phyloP scores from a whole-genome alignment of 192 early-diverging fungal genomes.

The Coemansia sp. region DNA sequence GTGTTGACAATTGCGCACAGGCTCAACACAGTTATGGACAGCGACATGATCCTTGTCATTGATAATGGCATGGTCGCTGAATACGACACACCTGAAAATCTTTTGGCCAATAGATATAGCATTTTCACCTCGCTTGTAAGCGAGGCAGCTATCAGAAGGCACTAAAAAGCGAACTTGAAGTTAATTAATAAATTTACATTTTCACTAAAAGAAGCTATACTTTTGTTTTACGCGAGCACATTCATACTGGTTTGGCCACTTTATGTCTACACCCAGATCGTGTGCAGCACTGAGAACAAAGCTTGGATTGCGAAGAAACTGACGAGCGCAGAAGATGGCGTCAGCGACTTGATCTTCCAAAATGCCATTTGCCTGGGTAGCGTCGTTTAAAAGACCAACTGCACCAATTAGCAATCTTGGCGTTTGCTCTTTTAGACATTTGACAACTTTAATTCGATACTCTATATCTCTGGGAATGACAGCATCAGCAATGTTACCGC shows the following conservation, averaged over 20 bases:
- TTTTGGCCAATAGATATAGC: background rate
- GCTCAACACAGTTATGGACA: slow-evolving; percentile 63
- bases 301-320: slow-evolving; percentile 61
- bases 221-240: slow-evolving; percentile 21
- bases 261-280: slow-evolving; percentile 62
- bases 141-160: background rate
- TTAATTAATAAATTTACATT: background rate
- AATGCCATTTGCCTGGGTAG: slow-evolving; percentile 63
- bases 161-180: background rate
- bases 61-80: background rate
- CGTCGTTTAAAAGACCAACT: slow-evolving; percentile 63
- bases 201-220: slow-evolving; percentile 10
- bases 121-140: background rate
- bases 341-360: slow-evolving; percentile 65
- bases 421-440: slow-evolving; percentile 53
- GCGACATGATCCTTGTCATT: slow-evolving; percentile 24
- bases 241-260: slow-evolving; percentile 60
- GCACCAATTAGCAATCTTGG: slow-evolving; percentile 54
- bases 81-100: background rate
- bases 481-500: slow-evolving; percentile 58
- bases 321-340: slow-evolving; percentile 61
- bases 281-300: slow-evolving; percentile 62
- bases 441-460: slow-evolving; percentile 63
- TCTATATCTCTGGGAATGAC: slow-evolving; percentile 26
- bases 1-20: slow-evolving; percentile 70